A percentile compares a stretch with the other conserved stretches of the same genome.
Evolutionary conservation across 805 yeast genomes (phyloP).

Genomic region (Lachancea lanzarotensis): DNA sequence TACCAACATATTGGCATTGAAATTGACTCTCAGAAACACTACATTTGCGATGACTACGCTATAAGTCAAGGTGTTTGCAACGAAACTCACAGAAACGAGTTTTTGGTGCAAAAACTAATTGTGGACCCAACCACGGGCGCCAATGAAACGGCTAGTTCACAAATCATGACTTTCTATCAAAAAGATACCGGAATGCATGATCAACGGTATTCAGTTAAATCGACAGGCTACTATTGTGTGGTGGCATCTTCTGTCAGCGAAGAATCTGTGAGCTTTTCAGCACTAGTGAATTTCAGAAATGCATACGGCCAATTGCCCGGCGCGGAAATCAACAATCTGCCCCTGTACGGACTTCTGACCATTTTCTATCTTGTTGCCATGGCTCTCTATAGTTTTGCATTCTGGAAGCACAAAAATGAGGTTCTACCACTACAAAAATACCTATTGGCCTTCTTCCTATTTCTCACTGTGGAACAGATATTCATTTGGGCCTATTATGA

Average conservation of each 20-base stretch:
- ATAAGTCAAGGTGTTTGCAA: conserved; percentile 52
- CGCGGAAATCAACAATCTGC: conserved; percentile 82
- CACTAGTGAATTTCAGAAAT: conserved; percentile 78
- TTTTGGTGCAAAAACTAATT: conserved; percentile 45
- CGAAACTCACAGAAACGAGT: conserved; percentile 48
- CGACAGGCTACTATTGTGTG: conserved; percentile 91
- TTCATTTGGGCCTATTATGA: conserved; percentile 91
- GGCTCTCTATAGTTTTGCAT: conserved; percentile 78
- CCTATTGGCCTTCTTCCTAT: conserved; percentile 75
- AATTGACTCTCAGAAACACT: conserved; percentile 43
- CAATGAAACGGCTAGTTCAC: conserved; percentile 47
- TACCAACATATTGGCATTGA: conserved; percentile 57
- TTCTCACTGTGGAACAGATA: conserved; percentile 76
- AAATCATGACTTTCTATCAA: conserved; percentile 51
- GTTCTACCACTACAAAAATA: conserved; percentile 86
- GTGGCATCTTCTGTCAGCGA: conserved; percentile 51
- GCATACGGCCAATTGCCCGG: conserved; percentile 89
- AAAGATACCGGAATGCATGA: conserved; percentile 53
- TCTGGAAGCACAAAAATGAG: conserved; percentile 79
- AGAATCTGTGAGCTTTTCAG: conserved; percentile 42
- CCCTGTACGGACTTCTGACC: conserved; percentile 81
- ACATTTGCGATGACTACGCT: conserved; percentile 70
- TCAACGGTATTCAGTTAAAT: conserved; percentile 54
- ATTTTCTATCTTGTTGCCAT: conserved; percentile 75
- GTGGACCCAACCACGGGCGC: conserved; percentile 42